Evolutionary conservation across 805 yeast genomes (phyloP), one percentile per base, ranked within the genome.

Genomic region (Cyberlindnera saturnus): DNA sequence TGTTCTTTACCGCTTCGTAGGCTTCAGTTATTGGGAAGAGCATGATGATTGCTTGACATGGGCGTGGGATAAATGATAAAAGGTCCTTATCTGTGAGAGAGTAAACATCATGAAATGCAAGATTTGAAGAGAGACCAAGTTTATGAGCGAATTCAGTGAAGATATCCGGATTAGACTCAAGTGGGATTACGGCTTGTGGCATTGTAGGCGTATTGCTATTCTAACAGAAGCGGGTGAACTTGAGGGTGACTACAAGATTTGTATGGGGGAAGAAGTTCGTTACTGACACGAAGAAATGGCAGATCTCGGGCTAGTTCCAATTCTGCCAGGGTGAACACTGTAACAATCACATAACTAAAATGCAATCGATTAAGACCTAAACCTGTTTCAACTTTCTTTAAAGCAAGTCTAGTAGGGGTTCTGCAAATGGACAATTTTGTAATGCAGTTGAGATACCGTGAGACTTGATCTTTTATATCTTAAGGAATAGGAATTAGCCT

Each of bases 141-240:
- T 72, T 71, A 29, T 66, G 70, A 2, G 89, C 85, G 53, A 88
- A 80, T 0, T 67, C 67, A 8, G 84, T 77, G 66, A 91, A 90
- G 6, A 91, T 79, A 9, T 74, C 82, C 0, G 99, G 99, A 54
- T 89, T 87, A 7, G 95, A 86, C 60, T 93, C 99, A 30, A 91
- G 65, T 3, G 98, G 98, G 11, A 89, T 80, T 14, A 86, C 91
- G 13, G 81, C 47, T 29, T 40, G 15, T n/a, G 43, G 23, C 40
- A 38, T 38, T 29, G 32, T 28, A 11, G 10, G 14, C 15, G 7
- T n/a, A 23, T 20, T 34, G 18, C 20, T 17, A 7, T 34, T 6
- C 16, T 15, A 15, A 14, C 18, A 33, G 35, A 33, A 15, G 9
- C 35, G 16, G 1, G 3, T 23, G 10, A 23, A 23, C 4, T 9